phyloP scores from a whole-genome alignment of 2,329 filamentous ascomycete species.

The Cordyceps fumosorosea region DNA sequence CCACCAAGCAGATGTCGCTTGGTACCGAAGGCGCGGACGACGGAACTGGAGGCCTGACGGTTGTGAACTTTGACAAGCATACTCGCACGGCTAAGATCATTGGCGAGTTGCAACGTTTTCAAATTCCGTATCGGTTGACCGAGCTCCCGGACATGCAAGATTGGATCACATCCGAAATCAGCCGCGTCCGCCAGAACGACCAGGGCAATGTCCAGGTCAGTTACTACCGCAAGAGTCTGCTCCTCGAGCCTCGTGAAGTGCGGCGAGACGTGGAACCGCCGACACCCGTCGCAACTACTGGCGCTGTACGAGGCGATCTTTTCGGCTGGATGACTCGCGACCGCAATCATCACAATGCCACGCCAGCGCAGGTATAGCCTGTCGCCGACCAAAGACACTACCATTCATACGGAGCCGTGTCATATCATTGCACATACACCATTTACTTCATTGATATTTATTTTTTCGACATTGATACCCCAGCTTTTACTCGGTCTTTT shows the following conservation, averaged over 20 bases:
- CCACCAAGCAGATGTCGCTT: slow-evolving; percentile 64
- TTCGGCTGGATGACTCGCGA: slow-evolving; percentile 48
- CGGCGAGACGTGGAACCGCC: slow-evolving; percentile 28
- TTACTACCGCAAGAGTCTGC: slow-evolving; percentile 74
- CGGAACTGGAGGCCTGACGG: slow-evolving; percentile 59
- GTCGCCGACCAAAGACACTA: background rate
- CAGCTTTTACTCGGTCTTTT: slow-evolving; percentile 11
- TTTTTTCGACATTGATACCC: slow-evolving; percentile 17
- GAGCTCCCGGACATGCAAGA: slow-evolving; percentile 85
- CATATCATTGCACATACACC: slow-evolving; percentile 16
- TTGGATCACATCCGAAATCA: slow-evolving; percentile 80
- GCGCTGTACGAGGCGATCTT: slow-evolving; percentile 33
- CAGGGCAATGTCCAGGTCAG: slow-evolving; percentile 51
- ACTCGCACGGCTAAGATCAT: slow-evolving; percentile 92
- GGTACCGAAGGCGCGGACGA: slow-evolving; percentile 48
- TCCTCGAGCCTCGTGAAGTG: slow-evolving; percentile 69
- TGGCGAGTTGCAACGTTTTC: slow-evolving; percentile 89
- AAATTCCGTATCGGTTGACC: slow-evolving; percentile 80
- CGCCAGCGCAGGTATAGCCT: slow-evolving; percentile 18
- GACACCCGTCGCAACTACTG: slow-evolving; percentile 24
- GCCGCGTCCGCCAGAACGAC: slow-evolving; percentile 60
- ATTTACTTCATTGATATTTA: slow-evolving; percentile 16
- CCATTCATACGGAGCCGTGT: background rate
- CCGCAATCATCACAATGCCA: slow-evolving; percentile 27
- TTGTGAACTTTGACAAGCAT: slow-evolving; percentile 98